phyloP scores from a whole-genome alignment of 768 basidiomycete species.

The Amanita rubescens region DNA sequence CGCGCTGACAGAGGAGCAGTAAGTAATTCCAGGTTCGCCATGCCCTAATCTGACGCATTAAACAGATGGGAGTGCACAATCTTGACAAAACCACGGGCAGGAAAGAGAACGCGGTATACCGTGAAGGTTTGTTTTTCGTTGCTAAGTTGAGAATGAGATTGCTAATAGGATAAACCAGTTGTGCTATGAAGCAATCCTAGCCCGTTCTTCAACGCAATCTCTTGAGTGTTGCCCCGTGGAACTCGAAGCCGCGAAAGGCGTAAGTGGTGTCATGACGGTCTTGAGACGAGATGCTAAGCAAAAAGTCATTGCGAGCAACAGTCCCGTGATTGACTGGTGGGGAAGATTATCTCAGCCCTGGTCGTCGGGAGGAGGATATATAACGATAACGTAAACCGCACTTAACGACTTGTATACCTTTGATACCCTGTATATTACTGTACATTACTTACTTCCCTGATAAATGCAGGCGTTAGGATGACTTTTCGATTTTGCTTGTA shows the following conservation, averaged over 20 bases:
- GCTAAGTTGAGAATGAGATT: not conserved
- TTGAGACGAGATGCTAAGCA: constrained; percentile 3
- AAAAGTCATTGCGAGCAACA: not conserved
- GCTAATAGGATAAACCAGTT: constrained; percentile 2
- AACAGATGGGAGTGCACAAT: constrained; percentile 5
- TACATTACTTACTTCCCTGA: constrained; percentile 6
- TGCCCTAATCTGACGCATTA: not conserved
- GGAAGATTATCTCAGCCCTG: not conserved
- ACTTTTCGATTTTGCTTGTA: constrained; percentile 67
- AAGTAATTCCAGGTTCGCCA: not conserved
- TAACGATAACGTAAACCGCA: not conserved
- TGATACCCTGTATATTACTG: constrained; percentile 7
- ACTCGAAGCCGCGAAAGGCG: constrained; percentile 3
- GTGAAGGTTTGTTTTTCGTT: constrained; percentile 4
- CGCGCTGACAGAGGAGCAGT: constrained; percentile 11
- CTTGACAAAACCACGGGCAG: not conserved
- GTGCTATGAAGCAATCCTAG: constrained; percentile 8
- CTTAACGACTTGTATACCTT: not conserved
- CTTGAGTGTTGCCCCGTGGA: not conserved
- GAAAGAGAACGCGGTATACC: constrained; percentile 4
- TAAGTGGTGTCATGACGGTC: constrained; percentile 10
- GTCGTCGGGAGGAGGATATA: not conserved
- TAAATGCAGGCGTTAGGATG: constrained; percentile 7
- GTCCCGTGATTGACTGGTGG: constrained; percentile 1
- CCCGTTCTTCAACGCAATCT: not conserved